Percentiles rank a stretch among this genome's conserved stretches.
phyloP scores from a whole-genome alignment of 129 eudicot species.

The Chrysanthemum seticuspe region DNA sequence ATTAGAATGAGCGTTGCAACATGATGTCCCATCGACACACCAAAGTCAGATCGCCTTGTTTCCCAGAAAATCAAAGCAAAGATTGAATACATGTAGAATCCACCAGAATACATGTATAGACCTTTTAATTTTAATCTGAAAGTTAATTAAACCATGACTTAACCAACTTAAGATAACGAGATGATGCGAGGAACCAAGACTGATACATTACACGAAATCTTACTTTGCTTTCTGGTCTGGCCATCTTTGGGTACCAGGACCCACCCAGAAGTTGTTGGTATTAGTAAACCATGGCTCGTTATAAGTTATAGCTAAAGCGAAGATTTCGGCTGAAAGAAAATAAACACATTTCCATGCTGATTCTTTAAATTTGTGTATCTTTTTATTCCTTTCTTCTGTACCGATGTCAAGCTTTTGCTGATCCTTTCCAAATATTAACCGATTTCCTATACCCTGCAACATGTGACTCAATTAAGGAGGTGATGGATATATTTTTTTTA shows the following conservation, averaged over 20 bases:
- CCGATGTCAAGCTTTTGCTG: constrained; percentile 16
- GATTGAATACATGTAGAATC: constrained; percentile 55
- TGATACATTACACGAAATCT: constrained; percentile 9
- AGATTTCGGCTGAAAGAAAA: constrained; percentile 43
- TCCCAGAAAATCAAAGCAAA: constrained; percentile 68
- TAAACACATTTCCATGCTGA: constrained; percentile 56
- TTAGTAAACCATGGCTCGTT: constrained; percentile 56
- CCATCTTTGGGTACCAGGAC: constrained; percentile 51
- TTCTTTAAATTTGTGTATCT: constrained; percentile 48
- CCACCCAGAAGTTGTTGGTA: constrained; percentile 45
- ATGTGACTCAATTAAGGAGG: neutral
- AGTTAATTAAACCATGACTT: neutral
- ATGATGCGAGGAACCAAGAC: constrained; percentile 10
- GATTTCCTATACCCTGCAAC: constrained; percentile 41
- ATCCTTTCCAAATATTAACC: constrained; percentile 39
- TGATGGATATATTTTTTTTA: neutral
- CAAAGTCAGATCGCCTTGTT: constrained; percentile 58
- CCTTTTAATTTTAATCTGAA: constrained; percentile 56
- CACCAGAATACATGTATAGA: constrained; percentile 52
- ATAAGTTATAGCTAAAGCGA: constrained; percentile 41
- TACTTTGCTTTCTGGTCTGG: constrained; percentile 56
- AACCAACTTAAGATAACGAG: neutral
- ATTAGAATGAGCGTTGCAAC: constrained; percentile 48
- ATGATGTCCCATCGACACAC: constrained; percentile 59
- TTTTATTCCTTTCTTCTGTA: constrained; percentile 33